Base-by-base conservation (phyloP, 2,329 filamentous ascomycete genomes). In the Fusarium caatingaense region DNA sequence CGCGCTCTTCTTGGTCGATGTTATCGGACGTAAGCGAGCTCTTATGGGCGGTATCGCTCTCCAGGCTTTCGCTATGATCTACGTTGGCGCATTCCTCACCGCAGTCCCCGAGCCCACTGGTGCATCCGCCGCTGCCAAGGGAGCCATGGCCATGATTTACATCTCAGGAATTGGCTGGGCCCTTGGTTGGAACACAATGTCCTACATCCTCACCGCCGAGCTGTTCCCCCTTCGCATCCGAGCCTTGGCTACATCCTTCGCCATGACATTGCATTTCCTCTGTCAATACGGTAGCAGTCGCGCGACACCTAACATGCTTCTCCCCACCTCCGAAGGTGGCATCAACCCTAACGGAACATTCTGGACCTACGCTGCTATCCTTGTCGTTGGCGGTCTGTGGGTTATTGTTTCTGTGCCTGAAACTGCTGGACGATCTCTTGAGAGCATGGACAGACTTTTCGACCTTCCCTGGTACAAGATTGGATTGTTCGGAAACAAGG, bases 111-210 rank as follows among this genome's bases (percentile, higher is more conserved):
- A 64, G 0, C 59, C 60, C 2, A 32, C 28, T 2, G 44, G 59
- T 34, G 30, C 61, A 27, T 48, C 59, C 4, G 7, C 23, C 5
- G 59, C 61, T 3, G 60, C 61, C 8, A 30, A 20, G 18, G 61
- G 59, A 15, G 61, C 61, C 4, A 71, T 71, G 34, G 60, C 55
- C 0, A 60, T 62, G 30, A 66, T 71, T 10, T 71, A 69, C 12
- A 42, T 71, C 8, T 64, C 69, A 9, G 69, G 68, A 4, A 57
- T 71, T 12, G 64, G 69, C 1, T 71, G 64, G 68, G 64, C 69
- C 7, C 60, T 71, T 16, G 69, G 69, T 8, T 51, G 69, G 32
- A 71, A 66, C 27, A 71, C 68, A 0, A 50, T 71, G 41, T 70
- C 64, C 6, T 71, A 71, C 32, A 59, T 71, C 5, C 69, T 71